Evolutionary conservation across 164 flowering plant genomes (phyloP), one percentile per base, ranked within the genome.

Genomic region (Taxillus chinensis): DNA sequence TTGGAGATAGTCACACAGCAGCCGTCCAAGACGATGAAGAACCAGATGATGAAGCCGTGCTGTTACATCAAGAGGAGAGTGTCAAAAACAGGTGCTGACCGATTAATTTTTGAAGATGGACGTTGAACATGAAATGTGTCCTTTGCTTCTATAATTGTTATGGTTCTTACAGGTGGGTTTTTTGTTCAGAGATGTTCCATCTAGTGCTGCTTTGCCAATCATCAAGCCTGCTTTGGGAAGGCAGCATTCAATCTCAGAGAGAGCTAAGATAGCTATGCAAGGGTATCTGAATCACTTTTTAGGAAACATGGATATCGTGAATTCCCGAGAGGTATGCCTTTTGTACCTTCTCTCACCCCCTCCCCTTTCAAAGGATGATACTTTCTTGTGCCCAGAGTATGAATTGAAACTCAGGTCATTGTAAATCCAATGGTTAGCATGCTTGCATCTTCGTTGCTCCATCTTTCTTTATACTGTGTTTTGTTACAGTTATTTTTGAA

Each of bases 231-330:
- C 91, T 17, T 66, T 95, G 14, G 90, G 90, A 72, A 79, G 96
- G 77, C 99, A 91, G 65, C 82, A 87, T 2, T 87, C 97, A 3
- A 83, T 89, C 59, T 89, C 99, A 58, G 97, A 87, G 45, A 81
- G 81, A 74, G 90, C 93, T 55, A 95, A 83, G 78, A 77, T 75
- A 62, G 97, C 99, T 57, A 95, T 95, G 99, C 96, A 91, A 75
- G 91, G 82, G 49, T 95, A 95, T 75, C 71, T 95, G 58, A 95
- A 86, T 76, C 90, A 87, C 67, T 95, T 95, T 74, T 74, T 95
- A 10, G 89, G 97, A 37, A 91, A 95, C 70, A 39, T 95, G 81
- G 92, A 87, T 64, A 85, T 95, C 68, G 96, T 82, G 15, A 95
- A 95, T 65, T 95, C 91, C 9, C 79, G 78, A 65, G 99, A 95